phyloP scores from a whole-genome alignment of 2,329 filamentous ascomycete species.

The Trematosphaeria pertusa region DNA sequence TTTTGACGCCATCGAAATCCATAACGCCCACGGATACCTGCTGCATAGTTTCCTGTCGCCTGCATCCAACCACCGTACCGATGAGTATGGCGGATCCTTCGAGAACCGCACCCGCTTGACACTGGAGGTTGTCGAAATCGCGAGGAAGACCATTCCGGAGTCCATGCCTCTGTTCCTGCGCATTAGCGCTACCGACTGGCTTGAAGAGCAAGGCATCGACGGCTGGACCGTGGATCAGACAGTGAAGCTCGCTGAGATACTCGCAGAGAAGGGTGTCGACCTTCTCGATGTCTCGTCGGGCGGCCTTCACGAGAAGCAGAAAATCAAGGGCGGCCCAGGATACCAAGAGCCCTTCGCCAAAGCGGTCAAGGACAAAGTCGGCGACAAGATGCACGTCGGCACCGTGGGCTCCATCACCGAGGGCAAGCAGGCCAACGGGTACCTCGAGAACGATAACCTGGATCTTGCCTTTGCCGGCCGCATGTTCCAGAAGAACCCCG shows the following conservation, averaged over 20 bases:
- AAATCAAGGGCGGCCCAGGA: constrained; percentile 66
- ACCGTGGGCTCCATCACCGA: constrained; percentile 77
- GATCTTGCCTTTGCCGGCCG: constrained; percentile 79
- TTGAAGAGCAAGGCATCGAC: constrained; percentile 66
- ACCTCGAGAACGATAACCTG: constrained; percentile 46
- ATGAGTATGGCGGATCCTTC: constrained; percentile 72
- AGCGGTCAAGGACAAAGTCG: constrained; percentile 75
- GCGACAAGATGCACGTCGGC: constrained; percentile 72
- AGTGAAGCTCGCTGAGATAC: constrained; percentile 66
- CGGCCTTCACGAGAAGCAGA: constrained; percentile 69
- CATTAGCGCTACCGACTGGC: constrained; percentile 78
- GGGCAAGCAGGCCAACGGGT: constrained; percentile 66
- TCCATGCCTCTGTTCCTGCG: constrained; percentile 76
- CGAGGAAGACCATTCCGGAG: constrained; percentile 68
- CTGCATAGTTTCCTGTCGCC: constrained; percentile 74
- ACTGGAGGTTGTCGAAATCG: constrained; percentile 70
- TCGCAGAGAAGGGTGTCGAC: constrained; percentile 79
- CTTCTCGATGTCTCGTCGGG: constrained; percentile 82
- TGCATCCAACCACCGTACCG: constrained; percentile 71
- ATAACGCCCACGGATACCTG: constrained; percentile 81
- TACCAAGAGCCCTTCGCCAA: constrained; percentile 80
- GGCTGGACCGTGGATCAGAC: constrained; percentile 74
- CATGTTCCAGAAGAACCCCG: constrained; percentile 82
- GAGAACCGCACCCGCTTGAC: constrained; percentile 75
- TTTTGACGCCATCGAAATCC: constrained; percentile 80